Evolutionary conservation across 495 filamentous ascomycete genomes (phyloP).

Genomic region (Neurospora sp.): DNA sequence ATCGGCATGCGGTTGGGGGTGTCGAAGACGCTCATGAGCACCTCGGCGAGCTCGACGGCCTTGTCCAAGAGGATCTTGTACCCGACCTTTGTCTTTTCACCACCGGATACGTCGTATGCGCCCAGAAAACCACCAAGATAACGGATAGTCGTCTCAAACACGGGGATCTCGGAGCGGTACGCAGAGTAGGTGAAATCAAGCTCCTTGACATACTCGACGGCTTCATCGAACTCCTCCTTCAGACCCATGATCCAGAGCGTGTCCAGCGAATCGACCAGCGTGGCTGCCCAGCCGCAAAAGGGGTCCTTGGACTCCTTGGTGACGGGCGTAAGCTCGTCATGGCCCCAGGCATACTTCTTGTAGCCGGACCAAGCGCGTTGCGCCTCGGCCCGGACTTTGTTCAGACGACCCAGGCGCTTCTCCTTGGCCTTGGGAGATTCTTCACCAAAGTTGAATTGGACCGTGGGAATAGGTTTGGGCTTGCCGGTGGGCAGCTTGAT

Average conservation of each 20-base stretch:
- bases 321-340: slow-evolving; percentile 74
- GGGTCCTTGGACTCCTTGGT: slow-evolving; percentile 54
- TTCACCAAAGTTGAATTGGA: slow-evolving; percentile 61
- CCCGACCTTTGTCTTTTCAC: slow-evolving; percentile 16
- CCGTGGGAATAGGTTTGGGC: slow-evolving; percentile 57
- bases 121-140: slow-evolving; percentile 78
- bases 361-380: slow-evolving; percentile 76
- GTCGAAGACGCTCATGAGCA: slow-evolving; percentile 88
- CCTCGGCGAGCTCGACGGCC: slow-evolving; percentile 76
- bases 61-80: slow-evolving; percentile 70
- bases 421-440: slow-evolving; percentile 52
- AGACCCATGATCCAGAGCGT: slow-evolving; percentile 95
- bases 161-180: slow-evolving; percentile 48
- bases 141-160: slow-evolving; percentile 84
- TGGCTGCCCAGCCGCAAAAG: slow-evolving; percentile 93
- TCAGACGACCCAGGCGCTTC: slow-evolving; percentile 51
- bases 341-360: slow-evolving; percentile 67
- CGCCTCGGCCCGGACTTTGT: slow-evolving; percentile 69
- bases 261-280: slow-evolving; percentile 85
- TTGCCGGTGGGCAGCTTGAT: slow-evolving; percentile 66
- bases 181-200: slow-evolving; percentile 85
- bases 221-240: slow-evolving; percentile 82
- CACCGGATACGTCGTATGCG: slow-evolving; percentile 73
- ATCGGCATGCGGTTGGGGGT: slow-evolving; percentile 94
- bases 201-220: slow-evolving; percentile 59